phyloP scores from a whole-genome alignment of 345 rosid genomes.

The Erucastrum elatum region DNA sequence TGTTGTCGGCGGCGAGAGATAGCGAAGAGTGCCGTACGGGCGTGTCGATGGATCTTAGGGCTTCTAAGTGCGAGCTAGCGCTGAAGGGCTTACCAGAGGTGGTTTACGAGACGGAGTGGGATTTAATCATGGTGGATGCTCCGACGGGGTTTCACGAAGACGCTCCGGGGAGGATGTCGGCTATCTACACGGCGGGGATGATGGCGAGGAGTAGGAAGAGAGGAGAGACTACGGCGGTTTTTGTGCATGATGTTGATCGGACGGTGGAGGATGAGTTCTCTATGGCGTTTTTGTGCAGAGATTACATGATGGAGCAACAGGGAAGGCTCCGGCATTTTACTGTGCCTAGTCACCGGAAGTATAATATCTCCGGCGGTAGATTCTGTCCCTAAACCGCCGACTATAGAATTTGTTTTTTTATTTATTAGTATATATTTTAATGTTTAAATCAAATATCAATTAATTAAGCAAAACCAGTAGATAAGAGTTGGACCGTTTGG shows the following conservation, averaged over 20 bases:
- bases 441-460: too few relatives aligned
- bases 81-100: conserved; percentile 64
- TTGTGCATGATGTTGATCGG: conserved; percentile 87
- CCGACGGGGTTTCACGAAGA: conserved; percentile 79
- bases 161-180: conserved; percentile 90
- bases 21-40: conserved; percentile 47
- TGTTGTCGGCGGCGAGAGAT: conserved; percentile 41
- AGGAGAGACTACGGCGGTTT: conserved; percentile 69
- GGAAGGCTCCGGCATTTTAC: conserved; percentile 76
- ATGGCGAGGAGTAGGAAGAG: conserved; percentile 62
- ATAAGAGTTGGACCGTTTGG: conserved; percentile 1
- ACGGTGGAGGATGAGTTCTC: conserved; percentile 80
- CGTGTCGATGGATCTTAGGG: conserved; percentile 54
- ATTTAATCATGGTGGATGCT: conserved; percentile 92
- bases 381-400: conserved; percentile 6
- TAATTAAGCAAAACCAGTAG: neutral
- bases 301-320: conserved; percentile 67
- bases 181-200: conserved; percentile 83
- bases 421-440: too few relatives aligned
- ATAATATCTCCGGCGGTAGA: neutral
- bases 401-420: too few relatives aligned
- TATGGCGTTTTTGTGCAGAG: conserved; percentile 62
- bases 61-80: conserved; percentile 61
- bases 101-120: conserved; percentile 75
- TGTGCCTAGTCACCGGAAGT: conserved; percentile 65